Conservation (phyloP, 192 early-diverging fungal genomes). For the Linnemannia hyalina region DNA sequence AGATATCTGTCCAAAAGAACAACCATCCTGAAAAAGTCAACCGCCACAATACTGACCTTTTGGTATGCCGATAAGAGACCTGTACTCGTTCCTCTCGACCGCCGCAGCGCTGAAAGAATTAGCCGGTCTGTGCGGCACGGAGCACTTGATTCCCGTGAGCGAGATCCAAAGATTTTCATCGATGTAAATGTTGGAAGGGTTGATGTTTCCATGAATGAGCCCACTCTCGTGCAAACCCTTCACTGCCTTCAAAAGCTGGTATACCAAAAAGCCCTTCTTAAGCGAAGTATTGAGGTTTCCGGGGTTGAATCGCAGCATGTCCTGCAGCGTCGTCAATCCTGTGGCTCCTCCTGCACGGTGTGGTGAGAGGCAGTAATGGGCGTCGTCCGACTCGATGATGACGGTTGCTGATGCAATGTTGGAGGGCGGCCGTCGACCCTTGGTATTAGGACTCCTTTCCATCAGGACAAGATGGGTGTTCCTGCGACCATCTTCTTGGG, state of each 20-base stretch:
- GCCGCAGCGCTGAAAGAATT: background rate
- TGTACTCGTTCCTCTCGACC: background rate
- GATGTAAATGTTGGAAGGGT: slow-evolving; percentile 66
- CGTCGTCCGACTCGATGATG: slow-evolving; percentile 63
- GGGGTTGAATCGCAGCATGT: slow-evolving; percentile 70
- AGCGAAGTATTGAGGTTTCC: slow-evolving; percentile 68
- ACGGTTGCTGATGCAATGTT: slow-evolving; percentile 42
- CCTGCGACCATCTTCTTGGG: slow-evolving; percentile 19
- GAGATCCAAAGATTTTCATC: slow-evolving; percentile 74
- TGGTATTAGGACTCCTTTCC: slow-evolving; percentile 28
- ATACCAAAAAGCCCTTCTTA: slow-evolving; percentile 74
- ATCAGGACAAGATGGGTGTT: slow-evolving; percentile 23
- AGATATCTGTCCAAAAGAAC: background rate
- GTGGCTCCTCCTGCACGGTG: slow-evolving; percentile 59
- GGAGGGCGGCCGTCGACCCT: slow-evolving; percentile 1
- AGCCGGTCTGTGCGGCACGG: slow-evolving; percentile 21
- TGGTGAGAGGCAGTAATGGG: slow-evolving; percentile 66
- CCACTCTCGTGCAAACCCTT: slow-evolving; percentile 68
- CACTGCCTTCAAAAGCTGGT: slow-evolving; percentile 66
- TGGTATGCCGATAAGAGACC: slow-evolving; percentile 21
- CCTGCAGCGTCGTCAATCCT: slow-evolving; percentile 64
- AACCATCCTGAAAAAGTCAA: background rate
- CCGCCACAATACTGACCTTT: slow-evolving; percentile 26
- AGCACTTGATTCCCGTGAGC: slow-evolving; percentile 67
- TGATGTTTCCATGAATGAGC: slow-evolving; percentile 68